Evolutionary conservation across 2,329 filamentous ascomycete genomes (phyloP).

Genomic region (Fusarium graminum): DNA sequence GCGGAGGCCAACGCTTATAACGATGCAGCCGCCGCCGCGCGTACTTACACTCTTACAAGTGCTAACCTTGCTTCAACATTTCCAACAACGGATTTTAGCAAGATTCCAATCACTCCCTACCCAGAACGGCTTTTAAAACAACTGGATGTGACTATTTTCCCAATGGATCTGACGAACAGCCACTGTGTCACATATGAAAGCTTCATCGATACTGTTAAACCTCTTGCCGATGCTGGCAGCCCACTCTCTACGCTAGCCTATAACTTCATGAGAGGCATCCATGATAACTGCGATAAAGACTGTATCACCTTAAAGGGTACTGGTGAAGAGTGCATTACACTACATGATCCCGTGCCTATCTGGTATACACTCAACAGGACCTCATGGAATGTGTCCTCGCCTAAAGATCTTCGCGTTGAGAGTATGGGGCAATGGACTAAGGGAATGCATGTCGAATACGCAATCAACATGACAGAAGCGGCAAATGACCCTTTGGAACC

Average conservation of each 20-base stretch:
- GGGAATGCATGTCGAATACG: neutral
- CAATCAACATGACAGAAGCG: neutral
- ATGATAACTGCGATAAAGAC: neutral
- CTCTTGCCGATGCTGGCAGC: neutral
- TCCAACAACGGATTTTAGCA: slow-evolving; percentile 1
- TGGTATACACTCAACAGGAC: neutral
- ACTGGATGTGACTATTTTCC: neutral
- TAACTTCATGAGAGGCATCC: neutral
- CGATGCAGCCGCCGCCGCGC: neutral
- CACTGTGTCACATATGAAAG: neutral
- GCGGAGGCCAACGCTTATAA: neutral
- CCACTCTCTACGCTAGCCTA: neutral
- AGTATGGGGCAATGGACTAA: slow-evolving; percentile 1
- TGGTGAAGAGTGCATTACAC: neutral
- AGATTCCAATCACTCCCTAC: neutral
- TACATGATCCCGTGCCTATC: neutral
- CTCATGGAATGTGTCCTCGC: neutral
- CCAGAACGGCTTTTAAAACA: neutral
- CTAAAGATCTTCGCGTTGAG: neutral
- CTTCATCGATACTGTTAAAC: neutral
- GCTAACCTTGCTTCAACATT: neutral
- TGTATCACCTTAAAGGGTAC: neutral
- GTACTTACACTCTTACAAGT: neutral
- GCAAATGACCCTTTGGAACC: neutral
- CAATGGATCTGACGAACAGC: neutral